These are phyloP conservation scores for Sporothrix globosa DNA, from an alignment of 2,329 filamentous ascomycete genomes.

Conservation along the genomic window DNA sequence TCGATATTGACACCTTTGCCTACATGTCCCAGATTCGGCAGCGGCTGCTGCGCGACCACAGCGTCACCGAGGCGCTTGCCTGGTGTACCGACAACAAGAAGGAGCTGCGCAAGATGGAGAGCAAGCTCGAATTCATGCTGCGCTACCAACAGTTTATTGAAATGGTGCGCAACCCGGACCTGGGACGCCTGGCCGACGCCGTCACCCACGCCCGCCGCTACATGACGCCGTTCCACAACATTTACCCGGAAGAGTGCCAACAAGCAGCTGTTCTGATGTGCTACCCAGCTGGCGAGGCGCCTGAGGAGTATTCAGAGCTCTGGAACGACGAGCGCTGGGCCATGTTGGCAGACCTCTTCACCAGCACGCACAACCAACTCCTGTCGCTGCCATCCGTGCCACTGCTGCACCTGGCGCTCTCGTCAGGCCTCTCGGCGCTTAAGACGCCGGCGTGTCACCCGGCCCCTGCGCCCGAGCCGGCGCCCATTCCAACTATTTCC, in stretches of 20 bases:
- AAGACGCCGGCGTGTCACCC: slow-evolving; percentile 95
- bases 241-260: slow-evolving; percentile 68
- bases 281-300: slow-evolving; percentile 61
- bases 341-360: slow-evolving; percentile 77
- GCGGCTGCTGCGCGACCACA: slow-evolving; percentile 66
- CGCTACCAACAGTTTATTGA: slow-evolving; percentile 95
- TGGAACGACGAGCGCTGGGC: slow-evolving; percentile 76
- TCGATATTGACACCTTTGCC: slow-evolving; percentile 87
- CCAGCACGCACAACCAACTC: slow-evolving; percentile 82
- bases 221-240: slow-evolving; percentile 69
- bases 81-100: slow-evolving; percentile 97
- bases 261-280: slow-evolving; percentile 81
- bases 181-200: slow-evolving; percentile 71
- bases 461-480: slow-evolving; percentile 38
- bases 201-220: slow-evolving; percentile 81
- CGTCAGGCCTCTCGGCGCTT: slow-evolving; percentile 86
- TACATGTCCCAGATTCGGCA: slow-evolving; percentile 77
- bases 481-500: not conserved
- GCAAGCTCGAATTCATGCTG: slow-evolving; percentile 88
- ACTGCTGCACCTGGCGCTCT: slow-evolving; percentile 86
- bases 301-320: slow-evolving; percentile 56
- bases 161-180: slow-evolving; percentile 70
- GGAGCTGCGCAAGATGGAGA: slow-evolving; percentile 84
- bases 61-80: slow-evolving; percentile 75
- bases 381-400: slow-evolving; percentile 81